Evolutionary conservation across 768 basidiomycete species (phyloP).

Genomic region (Lentinula detonsa): DNA sequence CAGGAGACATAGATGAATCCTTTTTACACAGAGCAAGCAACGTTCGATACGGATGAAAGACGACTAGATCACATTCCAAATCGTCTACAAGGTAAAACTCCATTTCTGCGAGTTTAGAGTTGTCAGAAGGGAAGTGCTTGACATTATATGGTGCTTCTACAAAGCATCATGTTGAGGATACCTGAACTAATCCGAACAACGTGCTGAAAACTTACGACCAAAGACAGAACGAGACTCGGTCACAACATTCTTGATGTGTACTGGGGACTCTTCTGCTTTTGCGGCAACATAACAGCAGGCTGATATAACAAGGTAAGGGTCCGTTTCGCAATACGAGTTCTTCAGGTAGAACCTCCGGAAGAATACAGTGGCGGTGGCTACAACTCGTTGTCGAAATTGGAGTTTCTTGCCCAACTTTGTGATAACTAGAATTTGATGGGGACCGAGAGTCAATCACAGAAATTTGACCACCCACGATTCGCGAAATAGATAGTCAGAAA

Average conservation of each 20-base stretch:
- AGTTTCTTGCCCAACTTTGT: slow-evolving; percentile 84
- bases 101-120: slow-evolving; percentile 95
- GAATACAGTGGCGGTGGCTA: slow-evolving; percentile 92
- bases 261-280: slow-evolving; percentile 94
- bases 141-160: slow-evolving; percentile 63
- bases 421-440: slow-evolving; percentile 47
- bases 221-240: slow-evolving; percentile 77
- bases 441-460: not conserved
- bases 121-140: slow-evolving; percentile 81
- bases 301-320: slow-evolving; percentile 87
- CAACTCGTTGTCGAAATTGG: slow-evolving; percentile 79
- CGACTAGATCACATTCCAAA: slow-evolving; percentile 87
- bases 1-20: slow-evolving; percentile 34
- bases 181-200: not conserved
- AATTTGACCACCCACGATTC: slow-evolving; percentile 46
- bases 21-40: slow-evolving; percentile 72
- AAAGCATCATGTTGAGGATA: not conserved
- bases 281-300: slow-evolving; percentile 96
- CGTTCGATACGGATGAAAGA: slow-evolving; percentile 95
- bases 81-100: slow-evolving; percentile 98
- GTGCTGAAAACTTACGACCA: slow-evolving; percentile 41
- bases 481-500: slow-evolving; percentile 88
- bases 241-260: slow-evolving; percentile 91
- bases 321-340: slow-evolving; percentile 93
- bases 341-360: slow-evolving; percentile 97